A percentile compares a stretch with the other conserved stretches of the same genome.
These are phyloP conservation scores for Tylopilus subfusipes DNA, from an alignment of 768 basidiomycete species.

Conservation along the genomic window DNA sequence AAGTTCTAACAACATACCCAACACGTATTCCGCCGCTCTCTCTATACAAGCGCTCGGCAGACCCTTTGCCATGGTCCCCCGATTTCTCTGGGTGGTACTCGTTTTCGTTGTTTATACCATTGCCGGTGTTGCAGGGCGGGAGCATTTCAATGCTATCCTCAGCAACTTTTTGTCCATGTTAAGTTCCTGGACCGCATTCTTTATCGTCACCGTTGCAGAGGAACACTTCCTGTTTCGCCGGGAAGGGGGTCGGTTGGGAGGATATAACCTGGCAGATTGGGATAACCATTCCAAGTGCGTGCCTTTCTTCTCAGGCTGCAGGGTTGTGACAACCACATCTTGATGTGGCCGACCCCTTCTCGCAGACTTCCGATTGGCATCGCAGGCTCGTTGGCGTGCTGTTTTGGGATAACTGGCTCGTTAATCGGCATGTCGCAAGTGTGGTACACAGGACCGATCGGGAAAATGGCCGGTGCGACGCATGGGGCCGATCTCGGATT, in stretches of 20 bases:
- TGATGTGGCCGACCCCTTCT: neutral
- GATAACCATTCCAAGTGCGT: slow-evolving; percentile 38
- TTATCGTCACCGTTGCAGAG: slow-evolving; percentile 42
- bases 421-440: slow-evolving; percentile 51
- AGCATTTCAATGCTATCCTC: slow-evolving; percentile 43
- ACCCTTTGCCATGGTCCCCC: slow-evolving; percentile 41
- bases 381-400: slow-evolving; percentile 45
- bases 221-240: slow-evolving; percentile 47
- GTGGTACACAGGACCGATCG: slow-evolving; percentile 53
- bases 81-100: slow-evolving; percentile 44
- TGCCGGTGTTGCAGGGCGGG: slow-evolving; percentile 40
- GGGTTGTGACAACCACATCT: no score
- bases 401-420: slow-evolving; percentile 45
- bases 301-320: neutral
- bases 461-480: slow-evolving; percentile 35
- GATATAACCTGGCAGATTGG: slow-evolving; percentile 50
- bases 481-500: slow-evolving; percentile 54
- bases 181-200: slow-evolving; percentile 46
- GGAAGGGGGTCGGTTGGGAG: slow-evolving; percentile 38
- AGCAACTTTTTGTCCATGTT: slow-evolving; percentile 42
- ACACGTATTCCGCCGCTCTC: slow-evolving; percentile 46
- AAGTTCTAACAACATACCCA: slow-evolving; percentile 40
- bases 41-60: slow-evolving; percentile 46
- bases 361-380: slow-evolving; percentile 44
- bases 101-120: slow-evolving; percentile 38